phyloP scores from a whole-genome alignment of 2,329 filamentous ascomycete genomes.

The Teratosphaeria pseudoeucalypti region DNA sequence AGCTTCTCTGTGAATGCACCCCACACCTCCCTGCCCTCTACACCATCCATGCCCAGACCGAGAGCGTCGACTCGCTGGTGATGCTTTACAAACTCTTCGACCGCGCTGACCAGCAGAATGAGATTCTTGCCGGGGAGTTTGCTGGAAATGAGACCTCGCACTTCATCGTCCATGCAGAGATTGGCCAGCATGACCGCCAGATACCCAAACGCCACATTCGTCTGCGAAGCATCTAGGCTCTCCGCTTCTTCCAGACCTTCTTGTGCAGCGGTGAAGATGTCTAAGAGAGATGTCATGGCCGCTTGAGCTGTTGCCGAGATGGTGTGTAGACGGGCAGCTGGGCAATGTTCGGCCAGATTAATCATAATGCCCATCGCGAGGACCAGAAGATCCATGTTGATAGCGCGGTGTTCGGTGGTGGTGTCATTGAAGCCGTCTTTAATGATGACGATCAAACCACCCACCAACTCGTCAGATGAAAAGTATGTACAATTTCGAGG shows the following conservation, averaged over 20 bases:
- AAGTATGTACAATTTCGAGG: conserved; percentile 58
- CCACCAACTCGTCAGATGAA: conserved; percentile 43
- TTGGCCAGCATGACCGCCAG: conserved; percentile 76
- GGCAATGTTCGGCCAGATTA: conserved; percentile 74
- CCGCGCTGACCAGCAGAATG: conserved; percentile 42
- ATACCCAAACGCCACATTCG: conserved; percentile 79
- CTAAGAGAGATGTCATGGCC: conserved; percentile 15
- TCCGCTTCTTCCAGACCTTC: conserved; percentile 44
- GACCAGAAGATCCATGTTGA: conserved; percentile 57
- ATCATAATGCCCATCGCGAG: conserved; percentile 74
- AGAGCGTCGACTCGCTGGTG: conserved; percentile 49
- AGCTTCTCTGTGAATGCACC: conserved; percentile 45
- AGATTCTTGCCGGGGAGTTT: conserved; percentile 40
- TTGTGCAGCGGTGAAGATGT: conserved; percentile 20
- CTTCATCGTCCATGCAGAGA: conserved; percentile 50
- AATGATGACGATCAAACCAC: conserved; percentile 23
- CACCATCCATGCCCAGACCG: conserved; percentile 28
- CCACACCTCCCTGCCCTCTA: conserved; percentile 37
- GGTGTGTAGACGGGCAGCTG: conserved; percentile 36
- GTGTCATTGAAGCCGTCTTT: conserved; percentile 18
- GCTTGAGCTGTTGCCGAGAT: conserved; percentile 3
- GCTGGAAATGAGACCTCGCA: conserved; percentile 24
- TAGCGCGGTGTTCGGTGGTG: conserved; percentile 36
- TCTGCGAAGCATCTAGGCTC: conserved; percentile 59
- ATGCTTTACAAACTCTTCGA: conserved; percentile 52